Percentiles rank a stretch among this genome's conserved stretches.
Evolutionary conservation across 257 asterid genomes (phyloP).

Genomic region (Nicotiana sylvestris): DNA sequence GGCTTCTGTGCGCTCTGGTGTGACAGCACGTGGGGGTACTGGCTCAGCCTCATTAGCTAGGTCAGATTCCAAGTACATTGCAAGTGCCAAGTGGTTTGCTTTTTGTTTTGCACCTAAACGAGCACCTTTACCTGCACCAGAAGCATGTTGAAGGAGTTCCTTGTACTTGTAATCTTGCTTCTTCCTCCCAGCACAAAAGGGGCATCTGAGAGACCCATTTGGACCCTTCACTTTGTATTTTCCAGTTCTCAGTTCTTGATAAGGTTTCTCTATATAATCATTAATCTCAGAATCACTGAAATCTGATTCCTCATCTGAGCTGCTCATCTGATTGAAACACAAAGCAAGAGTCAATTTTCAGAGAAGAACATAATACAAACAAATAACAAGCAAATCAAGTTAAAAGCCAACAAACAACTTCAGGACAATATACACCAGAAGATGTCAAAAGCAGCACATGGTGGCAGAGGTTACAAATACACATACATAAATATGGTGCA

Average conservation of each 20-base stretch:
- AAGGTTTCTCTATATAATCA: conserved; percentile 73
- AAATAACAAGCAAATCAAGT: background rate
- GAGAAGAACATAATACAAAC: background rate
- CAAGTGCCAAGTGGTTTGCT: conserved; percentile 79
- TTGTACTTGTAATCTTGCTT: conserved; percentile 81
- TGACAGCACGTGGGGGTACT: conserved; percentile 34
- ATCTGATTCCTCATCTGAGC: conserved; percentile 76
- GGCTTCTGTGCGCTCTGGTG: conserved; percentile 30
- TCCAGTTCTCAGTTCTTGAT: conserved; percentile 57
- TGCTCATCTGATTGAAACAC: conserved; percentile 50
- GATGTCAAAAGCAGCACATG: background rate
- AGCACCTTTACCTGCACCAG: conserved; percentile 73
- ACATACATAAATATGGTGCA: background rate
- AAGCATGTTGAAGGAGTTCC: conserved; percentile 76
- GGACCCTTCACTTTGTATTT: conserved; percentile 69
- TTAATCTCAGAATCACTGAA: conserved; percentile 81
- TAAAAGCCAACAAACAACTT: background rate
- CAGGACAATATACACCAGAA: background rate
- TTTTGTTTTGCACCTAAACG: conserved; percentile 52
- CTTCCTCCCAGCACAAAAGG: conserved; percentile 91
- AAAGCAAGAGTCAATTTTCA: background rate
- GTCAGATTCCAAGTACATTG: conserved; percentile 47
- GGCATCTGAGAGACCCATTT: conserved; percentile 76
- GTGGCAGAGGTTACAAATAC: background rate
- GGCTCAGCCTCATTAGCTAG: conserved; percentile 51